Conservation (phyloP, 2,329 filamentous ascomycete genomes). For the Chaetomium strumarium region DNA sequence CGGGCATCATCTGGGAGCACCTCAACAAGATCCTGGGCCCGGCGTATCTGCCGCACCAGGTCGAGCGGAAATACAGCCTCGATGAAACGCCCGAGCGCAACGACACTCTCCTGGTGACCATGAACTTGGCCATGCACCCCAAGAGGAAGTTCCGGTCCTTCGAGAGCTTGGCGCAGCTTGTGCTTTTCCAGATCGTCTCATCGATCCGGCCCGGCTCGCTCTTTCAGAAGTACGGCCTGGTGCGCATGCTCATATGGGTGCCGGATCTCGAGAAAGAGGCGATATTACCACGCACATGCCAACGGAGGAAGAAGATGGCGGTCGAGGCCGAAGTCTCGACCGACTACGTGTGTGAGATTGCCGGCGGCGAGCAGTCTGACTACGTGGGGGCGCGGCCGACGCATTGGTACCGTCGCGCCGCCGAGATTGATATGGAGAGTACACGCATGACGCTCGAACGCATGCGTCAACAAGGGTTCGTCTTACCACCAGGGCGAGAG, state of each 20-base stretch:
- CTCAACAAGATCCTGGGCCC: constrained; percentile 49
- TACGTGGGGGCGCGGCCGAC: neutral
- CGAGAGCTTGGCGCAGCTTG: constrained; percentile 50
- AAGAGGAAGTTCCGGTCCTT: constrained; percentile 46
- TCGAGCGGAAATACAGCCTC: constrained; percentile 30
- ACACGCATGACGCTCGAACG: constrained; percentile 33
- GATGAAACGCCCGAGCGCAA: constrained; percentile 50
- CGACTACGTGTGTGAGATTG: constrained; percentile 53
- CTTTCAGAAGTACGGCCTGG: constrained; percentile 70
- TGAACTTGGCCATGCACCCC: constrained; percentile 56
- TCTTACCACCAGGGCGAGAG: constrained; percentile 42
- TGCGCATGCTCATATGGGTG: constrained; percentile 73
- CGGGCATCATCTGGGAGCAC: constrained; percentile 55
- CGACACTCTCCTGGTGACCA: constrained; percentile 65
- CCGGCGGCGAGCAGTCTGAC: constrained; percentile 19
- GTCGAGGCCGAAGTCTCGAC: constrained; percentile 57
- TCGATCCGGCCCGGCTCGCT: constrained; percentile 52
- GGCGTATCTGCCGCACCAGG: constrained; percentile 51
- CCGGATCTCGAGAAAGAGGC: constrained; percentile 52
- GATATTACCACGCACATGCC: constrained; percentile 55
- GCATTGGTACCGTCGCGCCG: constrained; percentile 6
- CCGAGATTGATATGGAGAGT: constrained; percentile 44
- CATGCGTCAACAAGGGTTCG: constrained; percentile 42
- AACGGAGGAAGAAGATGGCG: constrained; percentile 49
- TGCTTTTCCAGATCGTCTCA: constrained; percentile 57